A percentile compares a stretch with the other conserved stretches of the same genome.
Conservation (phyloP, 1,139 yeast species). For the Williopsis jadinii region DNA sequence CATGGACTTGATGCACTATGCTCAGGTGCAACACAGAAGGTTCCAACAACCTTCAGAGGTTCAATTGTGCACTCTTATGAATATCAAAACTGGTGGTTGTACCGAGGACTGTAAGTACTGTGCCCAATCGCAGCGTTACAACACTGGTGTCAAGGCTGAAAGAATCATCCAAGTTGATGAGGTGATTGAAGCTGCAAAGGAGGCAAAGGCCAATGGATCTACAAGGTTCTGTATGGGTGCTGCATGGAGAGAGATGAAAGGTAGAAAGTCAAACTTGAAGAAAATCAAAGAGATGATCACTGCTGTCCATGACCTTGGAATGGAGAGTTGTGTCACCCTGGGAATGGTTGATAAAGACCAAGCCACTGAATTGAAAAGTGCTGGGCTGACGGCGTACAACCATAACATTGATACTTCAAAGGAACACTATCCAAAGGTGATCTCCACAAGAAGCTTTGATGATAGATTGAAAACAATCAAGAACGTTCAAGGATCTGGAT, state of each 20-base stretch:
- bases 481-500: constrained; percentile 59
- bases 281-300: constrained; percentile 61
- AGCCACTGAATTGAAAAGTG: constrained; percentile 48
- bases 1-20: constrained; percentile 52
- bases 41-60: constrained; percentile 65
- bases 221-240: constrained; percentile 85
- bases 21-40: constrained; percentile 60
- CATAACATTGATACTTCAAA: constrained; percentile 78
- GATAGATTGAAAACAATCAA: constrained; percentile 61
- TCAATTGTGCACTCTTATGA: constrained; percentile 68
- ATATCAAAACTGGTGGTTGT: constrained; percentile 77
- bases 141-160: constrained; percentile 65
- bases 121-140: constrained; percentile 64
- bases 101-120: constrained; percentile 79
- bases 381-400: constrained; percentile 76
- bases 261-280: constrained; percentile 61
- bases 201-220: constrained; percentile 63
- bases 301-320: constrained; percentile 54
- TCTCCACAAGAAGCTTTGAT: constrained; percentile 63
- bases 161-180: constrained; percentile 53
- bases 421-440: constrained; percentile 67
- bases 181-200: constrained; percentile 56
- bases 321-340: constrained; percentile 76
- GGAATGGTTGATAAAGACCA: constrained; percentile 70
- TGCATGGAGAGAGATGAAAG: constrained; percentile 84